These are phyloP conservation scores for Asterionellopsis glacialis DNA, from an alignment of 108 stramenopile genomes.

Conservation along the genomic window DNA sequence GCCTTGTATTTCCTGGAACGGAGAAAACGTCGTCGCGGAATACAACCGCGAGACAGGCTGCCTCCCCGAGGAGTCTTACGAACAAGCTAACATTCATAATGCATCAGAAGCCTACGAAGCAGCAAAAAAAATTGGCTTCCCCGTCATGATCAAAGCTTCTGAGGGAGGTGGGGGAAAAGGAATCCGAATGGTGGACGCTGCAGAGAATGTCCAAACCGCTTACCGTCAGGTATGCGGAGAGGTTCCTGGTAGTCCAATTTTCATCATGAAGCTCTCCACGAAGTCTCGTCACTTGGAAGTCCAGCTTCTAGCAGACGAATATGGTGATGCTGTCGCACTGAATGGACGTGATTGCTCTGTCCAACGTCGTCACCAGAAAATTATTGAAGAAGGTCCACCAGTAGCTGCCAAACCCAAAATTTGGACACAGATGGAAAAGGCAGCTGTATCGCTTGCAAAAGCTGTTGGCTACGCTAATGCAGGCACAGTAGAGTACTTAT, in stretches of 20 bases:
- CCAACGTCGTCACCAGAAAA: slow-evolving; percentile 98
- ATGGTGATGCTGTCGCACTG: slow-evolving; percentile 96
- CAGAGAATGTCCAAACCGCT: slow-evolving; percentile 79
- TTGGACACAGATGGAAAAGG: slow-evolving; percentile 95
- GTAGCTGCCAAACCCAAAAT: slow-evolving; percentile 89
- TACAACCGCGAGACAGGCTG: slow-evolving; percentile 71
- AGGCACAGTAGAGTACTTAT: slow-evolving; percentile 99
- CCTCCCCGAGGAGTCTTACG: slow-evolving; percentile 83
- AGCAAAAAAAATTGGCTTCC: slow-evolving; percentile 89
- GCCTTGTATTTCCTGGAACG: slow-evolving; percentile 98
- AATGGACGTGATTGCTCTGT: slow-evolving; percentile 99
- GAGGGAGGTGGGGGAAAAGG: slow-evolving; percentile 99
- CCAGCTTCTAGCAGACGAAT: slow-evolving; percentile 95
- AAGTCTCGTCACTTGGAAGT: slow-evolving; percentile 97
- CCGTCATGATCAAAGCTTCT: slow-evolving; percentile 99
- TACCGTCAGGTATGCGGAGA: slow-evolving; percentile 98
- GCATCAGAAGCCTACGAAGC: slow-evolving; percentile 76
- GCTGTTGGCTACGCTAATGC: slow-evolving; percentile 98
- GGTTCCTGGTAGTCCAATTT: slow-evolving; percentile 97
- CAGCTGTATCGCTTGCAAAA: slow-evolving; percentile 95
- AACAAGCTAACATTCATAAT: slow-evolving; percentile 78
- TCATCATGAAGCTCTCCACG: slow-evolving; percentile 92
- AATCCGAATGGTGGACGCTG: slow-evolving; percentile 76
- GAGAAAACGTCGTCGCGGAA: slow-evolving; percentile 68
- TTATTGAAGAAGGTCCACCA: slow-evolving; percentile 98